These are phyloP conservation scores for Nakazawaea pomicola DNA, from an alignment of 805 yeast species.

Conservation along the genomic window DNA sequence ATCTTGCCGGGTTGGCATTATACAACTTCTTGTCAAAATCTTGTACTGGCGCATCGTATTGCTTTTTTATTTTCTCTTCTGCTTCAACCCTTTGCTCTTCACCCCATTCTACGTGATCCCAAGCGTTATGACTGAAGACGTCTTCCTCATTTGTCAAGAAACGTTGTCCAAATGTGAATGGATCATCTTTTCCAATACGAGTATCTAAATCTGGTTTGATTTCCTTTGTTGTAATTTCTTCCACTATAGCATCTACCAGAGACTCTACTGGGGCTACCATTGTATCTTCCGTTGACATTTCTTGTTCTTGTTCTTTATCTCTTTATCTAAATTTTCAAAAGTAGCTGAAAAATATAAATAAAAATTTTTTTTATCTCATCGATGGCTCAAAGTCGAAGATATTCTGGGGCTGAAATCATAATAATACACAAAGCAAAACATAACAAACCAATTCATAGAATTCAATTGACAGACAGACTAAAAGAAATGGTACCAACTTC, in stretches of 20 bases:
- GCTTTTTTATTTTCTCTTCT: conserved; percentile 65
- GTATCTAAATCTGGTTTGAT: conserved; percentile 45
- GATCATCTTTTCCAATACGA: conserved; percentile 77
- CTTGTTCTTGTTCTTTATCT: too few relatives aligned
- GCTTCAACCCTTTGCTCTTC: conserved; percentile 80
- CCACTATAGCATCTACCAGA: not conserved
- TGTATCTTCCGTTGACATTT: too few relatives aligned
- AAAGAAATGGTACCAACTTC: too few relatives aligned
- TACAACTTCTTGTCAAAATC: conserved; percentile 78
- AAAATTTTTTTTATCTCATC: too few relatives aligned
- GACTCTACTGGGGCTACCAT: conserved; percentile 1
- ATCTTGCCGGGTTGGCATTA: conserved; percentile 84
- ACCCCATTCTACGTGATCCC: conserved; percentile 98
- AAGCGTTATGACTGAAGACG: conserved; percentile 90
- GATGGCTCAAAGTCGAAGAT: too few relatives aligned
- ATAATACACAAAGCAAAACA: too few relatives aligned
- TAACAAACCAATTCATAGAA: too few relatives aligned
- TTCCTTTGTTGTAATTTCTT: conserved; percentile 7
- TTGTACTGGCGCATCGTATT: conserved; percentile 77
- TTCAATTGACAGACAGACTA: too few relatives aligned
- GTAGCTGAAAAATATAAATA: too few relatives aligned
- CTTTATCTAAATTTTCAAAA: too few relatives aligned
- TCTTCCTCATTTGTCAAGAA: conserved; percentile 65
- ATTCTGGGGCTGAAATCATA: too few relatives aligned
- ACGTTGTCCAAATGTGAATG: conserved; percentile 91